A percentile compares a stretch with the other conserved stretches of the same genome.
phyloP scores from a whole-genome alignment of 345 rosid species.

The Clarkia xantiana region DNA sequence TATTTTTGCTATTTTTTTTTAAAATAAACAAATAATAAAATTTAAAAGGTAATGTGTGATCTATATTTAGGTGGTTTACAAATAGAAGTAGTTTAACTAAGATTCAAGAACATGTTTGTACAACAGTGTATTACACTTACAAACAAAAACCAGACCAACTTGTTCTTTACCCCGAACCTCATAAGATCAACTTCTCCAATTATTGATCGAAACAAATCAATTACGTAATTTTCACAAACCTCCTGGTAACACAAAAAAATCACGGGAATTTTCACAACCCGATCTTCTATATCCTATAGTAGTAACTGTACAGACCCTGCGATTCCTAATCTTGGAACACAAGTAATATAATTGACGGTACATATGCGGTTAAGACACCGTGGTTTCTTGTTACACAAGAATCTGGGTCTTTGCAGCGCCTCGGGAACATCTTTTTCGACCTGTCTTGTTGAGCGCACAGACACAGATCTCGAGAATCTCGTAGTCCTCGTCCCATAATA shows the following conservation, averaged over 20 bases:
- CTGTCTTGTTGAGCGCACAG: conserved; percentile 66
- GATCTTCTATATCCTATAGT: neutral
- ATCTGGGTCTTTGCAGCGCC: conserved; percentile 85
- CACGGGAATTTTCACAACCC: neutral
- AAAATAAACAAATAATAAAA: too few relatives aligned
- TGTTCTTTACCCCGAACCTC: too few relatives aligned
- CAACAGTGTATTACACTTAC: too few relatives aligned
- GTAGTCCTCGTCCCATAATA: conserved; percentile 91
- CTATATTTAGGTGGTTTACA: too few relatives aligned
- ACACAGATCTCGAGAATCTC: conserved; percentile 82
- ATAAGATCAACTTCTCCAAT: too few relatives aligned
- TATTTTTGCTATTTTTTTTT: too few relatives aligned
- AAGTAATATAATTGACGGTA: neutral
- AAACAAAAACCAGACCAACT: too few relatives aligned
- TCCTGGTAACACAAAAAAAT: neutral
- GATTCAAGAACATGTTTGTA: neutral
- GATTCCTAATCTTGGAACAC: neutral
- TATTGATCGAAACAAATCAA: too few relatives aligned
- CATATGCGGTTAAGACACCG: neutral
- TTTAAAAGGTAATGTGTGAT: too few relatives aligned
- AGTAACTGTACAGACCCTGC: conserved; percentile 6
- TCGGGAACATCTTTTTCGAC: conserved; percentile 82
- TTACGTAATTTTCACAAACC: conserved; percentile 3
- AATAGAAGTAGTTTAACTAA: too few relatives aligned
- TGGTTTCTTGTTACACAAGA: conserved; percentile 34